These are phyloP conservation scores for Geotrichum phurueaensis DNA, from an alignment of 1,139 yeast genomes.

Conservation along the genomic window DNA sequence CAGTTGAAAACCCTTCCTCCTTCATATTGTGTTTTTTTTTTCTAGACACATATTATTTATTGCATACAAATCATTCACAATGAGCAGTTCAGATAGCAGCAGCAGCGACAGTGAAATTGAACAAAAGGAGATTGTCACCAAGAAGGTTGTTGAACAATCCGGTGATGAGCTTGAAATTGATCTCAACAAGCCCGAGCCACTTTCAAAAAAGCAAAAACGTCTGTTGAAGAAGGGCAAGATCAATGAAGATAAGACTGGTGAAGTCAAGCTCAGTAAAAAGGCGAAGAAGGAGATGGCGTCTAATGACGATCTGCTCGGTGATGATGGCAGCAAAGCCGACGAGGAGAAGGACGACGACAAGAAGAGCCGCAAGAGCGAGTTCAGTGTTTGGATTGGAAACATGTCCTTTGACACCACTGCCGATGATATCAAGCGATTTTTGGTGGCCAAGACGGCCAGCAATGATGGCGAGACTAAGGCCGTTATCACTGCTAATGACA, in stretches of 20 bases:
- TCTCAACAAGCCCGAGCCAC: conserved; percentile 67
- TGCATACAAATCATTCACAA: neutral
- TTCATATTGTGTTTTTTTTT: neutral
- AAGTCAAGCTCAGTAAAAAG: conserved; percentile 23
- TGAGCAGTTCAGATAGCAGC: conserved; percentile 7
- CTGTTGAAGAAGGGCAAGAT: conserved; percentile 57
- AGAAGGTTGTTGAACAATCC: conserved; percentile 10
- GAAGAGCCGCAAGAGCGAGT: conserved; percentile 45
- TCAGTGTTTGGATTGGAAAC: conserved; percentile 94
- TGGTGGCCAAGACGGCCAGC: conserved; percentile 49
- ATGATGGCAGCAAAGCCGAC: conserved; percentile 20
- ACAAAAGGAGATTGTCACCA: conserved; percentile 1
- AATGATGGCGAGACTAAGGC: conserved; percentile 30
- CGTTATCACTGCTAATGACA: conserved; percentile 38
- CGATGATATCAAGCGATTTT: conserved; percentile 64
- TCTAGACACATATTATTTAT: neutral
- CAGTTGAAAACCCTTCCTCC: neutral
- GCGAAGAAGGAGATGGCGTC: conserved; percentile 17
- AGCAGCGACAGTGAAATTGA: conserved; percentile 9
- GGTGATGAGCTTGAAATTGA: conserved; percentile 69
- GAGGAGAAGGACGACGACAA: conserved; percentile 19
- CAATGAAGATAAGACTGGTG: conserved; percentile 31
- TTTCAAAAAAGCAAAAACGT: conserved; percentile 89
- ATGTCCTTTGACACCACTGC: conserved; percentile 76
- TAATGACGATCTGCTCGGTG: conserved; percentile 18